phyloP scores from a whole-genome alignment of 2,329 filamentous ascomycete species.

The Mycocentrospora acerina region DNA sequence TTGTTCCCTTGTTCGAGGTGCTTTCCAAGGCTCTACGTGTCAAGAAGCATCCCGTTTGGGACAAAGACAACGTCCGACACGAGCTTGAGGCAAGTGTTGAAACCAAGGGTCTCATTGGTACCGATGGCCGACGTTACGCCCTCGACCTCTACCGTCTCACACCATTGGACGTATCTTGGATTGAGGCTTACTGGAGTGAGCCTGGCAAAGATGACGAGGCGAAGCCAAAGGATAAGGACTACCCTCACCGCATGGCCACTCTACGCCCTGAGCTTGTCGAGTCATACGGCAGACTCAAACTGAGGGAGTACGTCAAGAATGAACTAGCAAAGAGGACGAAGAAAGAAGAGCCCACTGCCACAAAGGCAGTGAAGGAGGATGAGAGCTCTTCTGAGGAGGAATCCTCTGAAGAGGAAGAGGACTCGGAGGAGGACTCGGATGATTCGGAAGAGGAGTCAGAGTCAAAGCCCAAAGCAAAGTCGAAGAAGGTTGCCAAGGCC shows the following conservation, averaged over 20 bases:
- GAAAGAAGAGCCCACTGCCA: conserved; percentile 41
- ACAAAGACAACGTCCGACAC: conserved; percentile 88
- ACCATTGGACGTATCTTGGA: conserved; percentile 85
- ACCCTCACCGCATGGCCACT: conserved; percentile 96
- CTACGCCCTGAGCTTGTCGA: conserved; percentile 89
- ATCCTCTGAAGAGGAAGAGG: conserved; percentile 25
- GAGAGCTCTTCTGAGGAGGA: conserved; percentile 22
- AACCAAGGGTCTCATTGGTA: conserved; percentile 96
- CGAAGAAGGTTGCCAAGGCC: conserved; percentile 20
- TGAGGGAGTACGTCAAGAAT: conserved; percentile 82
- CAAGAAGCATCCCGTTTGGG: conserved; percentile 96
- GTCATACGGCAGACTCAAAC: conserved; percentile 77
- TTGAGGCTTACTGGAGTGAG: conserved; percentile 69
- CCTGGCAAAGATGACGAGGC: conserved; percentile 48
- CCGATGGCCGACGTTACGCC: conserved; percentile 96
- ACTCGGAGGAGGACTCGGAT: conserved; percentile 30
- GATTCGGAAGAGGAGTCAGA: conserved; percentile 60
- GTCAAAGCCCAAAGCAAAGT: conserved; percentile 14
- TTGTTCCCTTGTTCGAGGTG: conserved; percentile 81
- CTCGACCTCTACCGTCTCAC: conserved; percentile 94
- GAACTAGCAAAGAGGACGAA: conserved; percentile 59
- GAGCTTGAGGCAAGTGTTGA: conserved; percentile 95
- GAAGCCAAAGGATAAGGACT: conserved; percentile 56
- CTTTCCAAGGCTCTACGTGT: conserved; percentile 87
- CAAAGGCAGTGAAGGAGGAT: conserved; percentile 41